Evolutionary conservation across 352 stramenopile genomes (phyloP), one percentile per base, ranked within the genome.

Genomic region (Aphanomyces invadans): DNA sequence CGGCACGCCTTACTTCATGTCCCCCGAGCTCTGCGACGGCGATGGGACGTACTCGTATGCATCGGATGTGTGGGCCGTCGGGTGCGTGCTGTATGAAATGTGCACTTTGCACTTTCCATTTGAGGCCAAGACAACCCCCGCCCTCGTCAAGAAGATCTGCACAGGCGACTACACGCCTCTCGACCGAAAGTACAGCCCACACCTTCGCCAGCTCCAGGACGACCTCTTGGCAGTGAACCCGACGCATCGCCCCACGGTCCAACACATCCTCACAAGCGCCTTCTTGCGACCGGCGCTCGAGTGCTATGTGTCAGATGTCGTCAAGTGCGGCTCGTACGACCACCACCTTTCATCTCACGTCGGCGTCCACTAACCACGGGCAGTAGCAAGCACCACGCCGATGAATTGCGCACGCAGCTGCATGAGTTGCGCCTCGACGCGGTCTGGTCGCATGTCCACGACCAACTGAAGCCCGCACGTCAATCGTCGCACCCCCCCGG

Each of bases 1-100:
- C n/a, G 90, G 90, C 21, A 97, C 89, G 12, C 90, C 90, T 1
- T 74, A 93, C 42, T 97, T 96, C 69, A 95, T 96, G 79, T 79
- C 80, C 5, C 89, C 88, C 0, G 89, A 97, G 73, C 78, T 95
- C 48, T 89, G 83, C 63, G 80, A 89, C 62, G 74, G 88, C 46
- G n/a, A n/a, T n/a, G n/a, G n/a, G n/a, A 61, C 76, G 9, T 97
- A 97, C 76, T 75, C 80, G 59, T 82, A 80, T 42, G 76, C 76
- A 10, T 90, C 76, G 26, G 91, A 97, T 71, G 74, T 97, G 19
- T 97, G 89, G 88, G 81, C 87, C 4, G 76, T 97, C 1, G 90
- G 89, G 2, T 94, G 89, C 53, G 72, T 95, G 4, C 57, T 97
- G 11, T 96, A 91, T 54, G 86, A 97, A 71, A 70, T 95, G 33